Conservation (phyloP, 306 rosid species). For the Fragaria ananassa region DNA sequence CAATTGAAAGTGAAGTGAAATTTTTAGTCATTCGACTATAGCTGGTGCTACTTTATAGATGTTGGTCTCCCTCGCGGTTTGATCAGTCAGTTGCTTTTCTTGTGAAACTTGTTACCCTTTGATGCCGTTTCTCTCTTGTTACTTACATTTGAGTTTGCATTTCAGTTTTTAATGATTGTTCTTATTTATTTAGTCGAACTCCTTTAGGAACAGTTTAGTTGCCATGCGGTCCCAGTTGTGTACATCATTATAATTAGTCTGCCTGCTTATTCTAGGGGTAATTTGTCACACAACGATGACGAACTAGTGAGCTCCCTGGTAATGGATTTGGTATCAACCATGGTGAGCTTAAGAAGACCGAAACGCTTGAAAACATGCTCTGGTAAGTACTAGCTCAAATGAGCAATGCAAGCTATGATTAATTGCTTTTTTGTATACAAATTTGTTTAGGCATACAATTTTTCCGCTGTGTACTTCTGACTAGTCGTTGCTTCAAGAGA, state of each 20-base stretch:
- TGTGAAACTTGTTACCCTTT: background rate
- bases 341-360: slow-evolving; percentile 97
- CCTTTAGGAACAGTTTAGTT: background rate
- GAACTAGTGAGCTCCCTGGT: slow-evolving; percentile 16
- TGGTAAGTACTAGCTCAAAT: slow-evolving; percentile 41
- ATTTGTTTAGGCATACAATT: background rate
- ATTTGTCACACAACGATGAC: slow-evolving; percentile 22
- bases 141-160: background rate
- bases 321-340: slow-evolving; percentile 28
- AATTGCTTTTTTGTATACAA: background rate
- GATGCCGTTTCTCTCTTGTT: background rate
- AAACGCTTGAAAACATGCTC: slow-evolving; percentile 75
- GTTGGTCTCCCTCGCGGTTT: background rate
- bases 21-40: background rate
- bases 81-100: background rate
- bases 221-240: slow-evolving; percentile 6
- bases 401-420: background rate
- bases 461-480: background rate
- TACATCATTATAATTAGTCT: slow-evolving; percentile 20
- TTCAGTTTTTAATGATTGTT: background rate
- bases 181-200: background rate
- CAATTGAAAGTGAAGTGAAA: background rate
- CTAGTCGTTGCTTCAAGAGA: background rate
- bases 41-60: background rate
- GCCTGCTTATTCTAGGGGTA: slow-evolving; percentile 15